Evolutionary conservation across 2,329 filamentous ascomycete genomes (phyloP).

Genomic region (Aspergillus japonicus): DNA sequence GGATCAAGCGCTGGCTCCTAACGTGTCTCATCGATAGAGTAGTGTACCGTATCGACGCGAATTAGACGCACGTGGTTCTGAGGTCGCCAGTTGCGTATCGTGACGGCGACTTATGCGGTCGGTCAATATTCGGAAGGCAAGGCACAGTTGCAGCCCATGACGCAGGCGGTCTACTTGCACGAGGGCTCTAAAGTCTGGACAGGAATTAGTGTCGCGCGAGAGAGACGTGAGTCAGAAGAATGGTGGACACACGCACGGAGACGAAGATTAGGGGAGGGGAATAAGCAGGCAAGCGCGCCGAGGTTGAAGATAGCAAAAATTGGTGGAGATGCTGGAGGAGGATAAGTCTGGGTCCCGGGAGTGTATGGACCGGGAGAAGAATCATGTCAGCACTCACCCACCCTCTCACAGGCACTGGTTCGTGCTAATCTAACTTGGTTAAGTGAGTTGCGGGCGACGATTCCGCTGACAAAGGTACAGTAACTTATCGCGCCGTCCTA

Average conservation of each 20-base stretch:
- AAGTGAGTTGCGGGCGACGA: background rate
- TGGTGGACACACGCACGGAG: background rate
- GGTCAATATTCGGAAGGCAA: slow-evolving; percentile 17
- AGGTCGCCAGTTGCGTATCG: background rate
- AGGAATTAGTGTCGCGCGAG: background rate
- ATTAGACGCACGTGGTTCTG: slow-evolving; percentile 1
- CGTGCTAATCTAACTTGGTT: background rate
- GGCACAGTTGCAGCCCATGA: slow-evolving; percentile 23
- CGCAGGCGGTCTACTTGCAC: slow-evolving; percentile 14
- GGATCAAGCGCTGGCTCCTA: slow-evolving; percentile 15
- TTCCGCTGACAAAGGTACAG: background rate
- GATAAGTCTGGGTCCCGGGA: slow-evolving; percentile 8
- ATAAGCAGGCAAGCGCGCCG: slow-evolving; percentile 9
- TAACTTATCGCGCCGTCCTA: too few species aligned
- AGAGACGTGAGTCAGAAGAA: slow-evolving; percentile 1
- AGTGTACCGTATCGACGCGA: background rate
- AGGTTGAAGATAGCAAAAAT: slow-evolving; percentile 14
- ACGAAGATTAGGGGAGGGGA: background rate
- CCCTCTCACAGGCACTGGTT: background rate
- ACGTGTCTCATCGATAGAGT: slow-evolving; percentile 2
- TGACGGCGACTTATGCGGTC: background rate
- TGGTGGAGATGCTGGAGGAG: slow-evolving; percentile 16
- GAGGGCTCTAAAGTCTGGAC: background rate
- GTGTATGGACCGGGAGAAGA: background rate
- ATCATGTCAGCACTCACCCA: background rate